These are phyloP conservation scores for Entomortierella chlamydospora DNA, from an alignment of 192 early-diverging fungal genomes.

Conservation along the genomic window DNA sequence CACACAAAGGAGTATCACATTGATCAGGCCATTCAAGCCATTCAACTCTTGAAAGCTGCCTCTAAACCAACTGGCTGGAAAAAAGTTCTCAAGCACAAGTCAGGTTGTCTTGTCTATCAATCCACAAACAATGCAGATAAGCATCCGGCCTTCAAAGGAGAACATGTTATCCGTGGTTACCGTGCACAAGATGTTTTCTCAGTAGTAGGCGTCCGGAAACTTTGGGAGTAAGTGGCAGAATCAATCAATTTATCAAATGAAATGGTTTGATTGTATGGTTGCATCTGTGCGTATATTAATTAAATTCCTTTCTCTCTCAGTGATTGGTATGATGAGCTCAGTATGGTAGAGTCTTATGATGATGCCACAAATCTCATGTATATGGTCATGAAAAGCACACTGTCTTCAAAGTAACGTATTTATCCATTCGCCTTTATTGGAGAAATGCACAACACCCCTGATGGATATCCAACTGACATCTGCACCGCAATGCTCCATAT, in stretches of 20 bases:
- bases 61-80: constrained; percentile 61
- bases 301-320: too few relatives aligned
- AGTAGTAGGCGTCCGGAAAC: constrained; percentile 65
- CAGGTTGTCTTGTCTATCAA: constrained; percentile 63
- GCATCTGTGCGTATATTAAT: too few relatives aligned
- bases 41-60: constrained; percentile 58
- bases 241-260: not conserved
- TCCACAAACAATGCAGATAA: constrained; percentile 60
- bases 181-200: constrained; percentile 64
- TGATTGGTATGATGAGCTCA: constrained; percentile 53
- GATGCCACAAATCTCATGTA: constrained; percentile 49
- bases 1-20: constrained; percentile 56
- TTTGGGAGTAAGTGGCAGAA: constrained; percentile 59
- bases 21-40: constrained; percentile 61
- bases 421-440: not conserved
- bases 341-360: constrained; percentile 46
- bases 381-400: constrained; percentile 51
- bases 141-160: constrained; percentile 64
- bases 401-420: constrained; percentile 51
- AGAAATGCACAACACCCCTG: too few relatives aligned
- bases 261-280: not conserved
- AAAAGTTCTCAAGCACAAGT: constrained; percentile 64
- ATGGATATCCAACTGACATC: too few relatives aligned
- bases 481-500: too few relatives aligned
- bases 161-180: constrained; percentile 61